Base-by-base conservation (phyloP, 2,329 filamentous ascomycete species). In the Colletotrichum sp. region DNA sequence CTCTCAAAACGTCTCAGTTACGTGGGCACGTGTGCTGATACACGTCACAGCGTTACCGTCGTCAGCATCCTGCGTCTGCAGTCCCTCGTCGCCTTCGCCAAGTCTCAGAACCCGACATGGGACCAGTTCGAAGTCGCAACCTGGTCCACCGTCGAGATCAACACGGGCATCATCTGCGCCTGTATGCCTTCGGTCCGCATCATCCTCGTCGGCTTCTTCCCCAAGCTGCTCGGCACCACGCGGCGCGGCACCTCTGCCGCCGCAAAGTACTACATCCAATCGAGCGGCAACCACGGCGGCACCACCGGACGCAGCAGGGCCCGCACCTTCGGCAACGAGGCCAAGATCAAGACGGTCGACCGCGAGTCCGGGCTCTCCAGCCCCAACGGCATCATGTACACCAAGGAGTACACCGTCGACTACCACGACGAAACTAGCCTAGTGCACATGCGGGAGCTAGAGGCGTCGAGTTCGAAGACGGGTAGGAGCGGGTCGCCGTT, bases 81-180 rank as follows among this genome's bases (percentile, higher is more conserved):
- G 12, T 80, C 82, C 3, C 78, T 85, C 13, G 78, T 85, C 28
- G 78, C 71, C 8, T 83, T 84, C 9, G 81, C 80, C 32, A 76
- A 80, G 26, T 80, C 78, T 0, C 56, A 74, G 34, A 85, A 86
- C 59, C 79, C 81, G 1, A 84, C 84, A 0, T 86, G 84, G 84
- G 79, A 81, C 21, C 78, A 82, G 80, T 79, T 81, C 18, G 82
- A 79, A 5, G 76, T 84, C 0, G 80, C 79, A 7, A 76, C 81
- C 24, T 86, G 82, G 84, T 85, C 84, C 0, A 82, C 79, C 0
- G 79, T 87, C 28, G 85, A 87, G 73, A 82, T 84, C 72, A 84
- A 84, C 70, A 81, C 85, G 18, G 84, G 82, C 52, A 81, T 85
- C 14, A 83, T 87, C 10, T 75, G 85, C 73, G 83, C 82, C 10